Conservation (phyloP, 2,329 filamentous ascomycete genomes). For the Scopulariopsis brevicaulis region DNA sequence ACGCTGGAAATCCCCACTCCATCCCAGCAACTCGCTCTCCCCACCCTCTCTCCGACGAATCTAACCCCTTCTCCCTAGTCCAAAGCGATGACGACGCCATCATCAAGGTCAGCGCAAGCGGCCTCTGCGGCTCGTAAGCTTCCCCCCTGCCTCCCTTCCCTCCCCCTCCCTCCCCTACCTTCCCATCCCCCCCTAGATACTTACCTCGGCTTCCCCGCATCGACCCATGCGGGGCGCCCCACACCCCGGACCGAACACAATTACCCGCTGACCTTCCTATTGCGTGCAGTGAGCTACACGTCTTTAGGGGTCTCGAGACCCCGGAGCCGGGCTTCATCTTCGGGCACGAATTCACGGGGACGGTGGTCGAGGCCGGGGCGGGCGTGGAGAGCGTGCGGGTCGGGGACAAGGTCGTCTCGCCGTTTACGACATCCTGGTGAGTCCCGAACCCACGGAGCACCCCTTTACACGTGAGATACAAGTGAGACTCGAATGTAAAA, state of each 20-base stretch:
- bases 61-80: constrained; percentile 9
- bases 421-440: constrained; percentile 16
- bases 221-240: neutral
- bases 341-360: constrained; percentile 78
- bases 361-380: constrained; percentile 54
- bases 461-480: too few relatives aligned
- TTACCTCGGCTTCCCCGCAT: constrained; percentile 4
- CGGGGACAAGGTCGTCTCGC: constrained; percentile 7
- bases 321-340: constrained; percentile 48
- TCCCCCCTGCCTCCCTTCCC: neutral
- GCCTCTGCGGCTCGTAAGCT: constrained; percentile 10
- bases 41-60: neutral
- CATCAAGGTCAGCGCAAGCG: constrained; percentile 3
- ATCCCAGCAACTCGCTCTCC: constrained; percentile 3
- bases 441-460: neutral
- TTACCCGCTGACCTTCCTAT: neutral
- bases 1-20: constrained; percentile 3
- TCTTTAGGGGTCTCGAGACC: constrained; percentile 71
- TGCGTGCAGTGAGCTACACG: constrained; percentile 51
- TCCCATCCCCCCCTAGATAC: neutral
- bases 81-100: neutral
- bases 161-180: neutral
- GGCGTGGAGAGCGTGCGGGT: constrained; percentile 43
- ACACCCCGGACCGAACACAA: neutral
- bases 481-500: too few relatives aligned